phyloP scores from a whole-genome alignment of 1,284 basidiomycete species.

The Heterobasidion annosum region DNA sequence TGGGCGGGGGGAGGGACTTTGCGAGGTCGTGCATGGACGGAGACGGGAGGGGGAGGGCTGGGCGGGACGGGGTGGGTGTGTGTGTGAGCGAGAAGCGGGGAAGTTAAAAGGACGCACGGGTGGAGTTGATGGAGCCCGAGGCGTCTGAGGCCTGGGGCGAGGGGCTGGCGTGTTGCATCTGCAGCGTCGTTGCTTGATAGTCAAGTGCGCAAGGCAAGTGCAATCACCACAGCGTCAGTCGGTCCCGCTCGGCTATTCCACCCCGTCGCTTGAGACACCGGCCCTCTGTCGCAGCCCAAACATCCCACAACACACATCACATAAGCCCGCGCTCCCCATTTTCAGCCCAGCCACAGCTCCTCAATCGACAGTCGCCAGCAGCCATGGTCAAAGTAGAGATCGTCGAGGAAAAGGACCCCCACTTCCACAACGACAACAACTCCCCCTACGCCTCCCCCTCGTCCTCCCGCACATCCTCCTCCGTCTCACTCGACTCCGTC shows the following conservation, averaged over 20 bases:
- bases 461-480: conserved; percentile 58
- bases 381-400: conserved; percentile 73
- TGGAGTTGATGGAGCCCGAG: conserved; percentile 21
- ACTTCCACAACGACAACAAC: conserved; percentile 23
- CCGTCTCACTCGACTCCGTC: conserved; percentile 67
- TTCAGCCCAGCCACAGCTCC: neutral
- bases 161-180: conserved; percentile 2
- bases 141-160: neutral
- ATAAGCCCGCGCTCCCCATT: neutral
- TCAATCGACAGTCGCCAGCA: neutral
- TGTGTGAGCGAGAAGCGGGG: conserved; percentile 2
- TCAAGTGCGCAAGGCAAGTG: neutral
- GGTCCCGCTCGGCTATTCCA: conserved; percentile 3
- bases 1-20: conserved; percentile 64
- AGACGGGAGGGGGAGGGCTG: conserved; percentile 52
- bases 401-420: conserved; percentile 64
- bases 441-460: conserved; percentile 64
- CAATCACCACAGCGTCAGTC: neutral
- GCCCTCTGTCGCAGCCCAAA: neutral
- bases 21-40: conserved; percentile 64
- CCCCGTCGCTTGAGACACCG: neutral
- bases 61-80: conserved; percentile 12
- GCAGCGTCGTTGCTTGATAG: neutral
- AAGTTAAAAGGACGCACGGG: conserved; percentile 22
- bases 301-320: neutral